Conservation (phyloP, 305 asterid species). For the Stenogyne calaminthoides region DNA sequence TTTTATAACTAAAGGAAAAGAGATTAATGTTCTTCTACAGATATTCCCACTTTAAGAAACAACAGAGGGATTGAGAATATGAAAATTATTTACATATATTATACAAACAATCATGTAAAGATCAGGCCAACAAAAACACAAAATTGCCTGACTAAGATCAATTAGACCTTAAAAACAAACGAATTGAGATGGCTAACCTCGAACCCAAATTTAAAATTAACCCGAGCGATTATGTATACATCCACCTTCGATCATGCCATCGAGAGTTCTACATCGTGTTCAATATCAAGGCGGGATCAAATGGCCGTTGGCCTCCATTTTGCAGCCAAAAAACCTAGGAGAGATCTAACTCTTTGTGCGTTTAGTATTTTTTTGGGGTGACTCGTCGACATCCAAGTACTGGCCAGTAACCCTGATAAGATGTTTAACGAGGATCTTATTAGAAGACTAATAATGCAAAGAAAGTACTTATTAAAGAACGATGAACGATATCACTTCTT, state of each 20-base stretch:
- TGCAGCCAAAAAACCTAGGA: background rate
- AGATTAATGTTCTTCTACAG: background rate
- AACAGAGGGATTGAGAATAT: background rate
- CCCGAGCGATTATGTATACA: background rate
- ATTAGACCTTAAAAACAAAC: constrained; percentile 7
- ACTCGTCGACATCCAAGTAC: constrained; percentile 60
- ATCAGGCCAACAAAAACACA: constrained; percentile 26
- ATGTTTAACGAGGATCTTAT: background rate
- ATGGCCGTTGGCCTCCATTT: background rate
- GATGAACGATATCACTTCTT: background rate
- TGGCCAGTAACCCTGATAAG: constrained; percentile 73
- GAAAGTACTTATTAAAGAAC: background rate
- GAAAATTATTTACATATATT: constrained; percentile 9
- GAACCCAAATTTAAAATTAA: background rate
- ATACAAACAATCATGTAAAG: background rate
- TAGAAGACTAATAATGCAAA: no score
- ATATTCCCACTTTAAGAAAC: background rate
- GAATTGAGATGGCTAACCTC: background rate
- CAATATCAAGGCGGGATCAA: background rate
- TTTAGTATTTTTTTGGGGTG: constrained; percentile 4
- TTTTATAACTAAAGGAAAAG: background rate
- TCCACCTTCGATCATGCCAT: background rate
- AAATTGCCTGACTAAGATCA: constrained; percentile 28
- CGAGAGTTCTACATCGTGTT: background rate
- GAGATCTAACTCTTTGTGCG: background rate